Evolutionary conservation across 106 monocot genomes (phyloP).

Genomic region (Phalaenopsis equestris): DNA sequence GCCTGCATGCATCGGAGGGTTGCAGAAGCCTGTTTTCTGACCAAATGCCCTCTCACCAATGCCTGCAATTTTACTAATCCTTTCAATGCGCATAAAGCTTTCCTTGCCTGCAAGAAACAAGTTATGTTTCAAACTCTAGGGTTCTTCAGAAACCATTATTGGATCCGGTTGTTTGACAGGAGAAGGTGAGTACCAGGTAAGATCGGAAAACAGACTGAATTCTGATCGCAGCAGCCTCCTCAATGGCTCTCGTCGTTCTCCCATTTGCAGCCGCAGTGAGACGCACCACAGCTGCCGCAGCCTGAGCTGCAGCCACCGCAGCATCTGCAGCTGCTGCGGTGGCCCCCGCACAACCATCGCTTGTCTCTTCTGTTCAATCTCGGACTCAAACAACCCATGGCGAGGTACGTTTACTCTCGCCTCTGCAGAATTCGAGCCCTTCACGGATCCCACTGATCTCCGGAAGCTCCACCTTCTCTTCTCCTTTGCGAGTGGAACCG

Average conservation of each 20-base stretch:
- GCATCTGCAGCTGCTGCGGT: conserved; percentile 44
- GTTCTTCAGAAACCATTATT: too few relatives aligned
- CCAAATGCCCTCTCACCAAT: conserved; percentile 57
- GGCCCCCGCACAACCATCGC: conserved; percentile 35
- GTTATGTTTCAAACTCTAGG: background rate
- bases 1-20: conserved; percentile 51
- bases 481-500: conserved; percentile 27
- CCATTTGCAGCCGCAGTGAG: conserved; percentile 4
- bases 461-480: conserved; percentile 65
- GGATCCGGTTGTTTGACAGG: background rate
- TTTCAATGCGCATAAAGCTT: conserved; percentile 55
- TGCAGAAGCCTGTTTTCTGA: conserved; percentile 44
- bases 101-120: conserved; percentile 45
- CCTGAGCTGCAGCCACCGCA: conserved; percentile 46
- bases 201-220: conserved; percentile 53
- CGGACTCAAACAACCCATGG: conserved; percentile 14
- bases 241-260: background rate
- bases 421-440: conserved; percentile 12
- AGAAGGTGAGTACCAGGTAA: conserved; percentile 42
- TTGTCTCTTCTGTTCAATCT: conserved; percentile 20
- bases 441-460: conserved; percentile 7
- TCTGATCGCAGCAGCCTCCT: conserved; percentile 38
- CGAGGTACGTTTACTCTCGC: background rate
- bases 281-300: conserved; percentile 40
- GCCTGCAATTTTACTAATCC: conserved; percentile 71